Evolutionary conservation across 1,284 basidiomycete species (phyloP), one percentile per base, ranked within the genome.

Genomic region (Pseudozyma thailandica): DNA sequence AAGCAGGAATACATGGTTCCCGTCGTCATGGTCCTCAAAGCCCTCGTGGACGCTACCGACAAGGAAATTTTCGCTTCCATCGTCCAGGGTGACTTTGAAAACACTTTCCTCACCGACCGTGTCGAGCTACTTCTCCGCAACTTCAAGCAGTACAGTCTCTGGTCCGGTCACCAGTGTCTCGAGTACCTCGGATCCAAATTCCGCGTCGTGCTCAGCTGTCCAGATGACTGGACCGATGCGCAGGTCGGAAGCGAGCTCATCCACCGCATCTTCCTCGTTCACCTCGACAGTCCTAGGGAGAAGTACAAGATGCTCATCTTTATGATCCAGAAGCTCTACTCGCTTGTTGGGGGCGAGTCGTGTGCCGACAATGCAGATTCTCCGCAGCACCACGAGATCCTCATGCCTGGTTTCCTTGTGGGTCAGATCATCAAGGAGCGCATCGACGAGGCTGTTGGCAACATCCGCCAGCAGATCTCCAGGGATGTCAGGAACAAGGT

Each of bases 1-100:
- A 99, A 98, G 85, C 92, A 96, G 82, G 96, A 99, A 87, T 99
- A 97, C 85, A 94, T 98, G 82, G 92, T 98, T 42, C 96, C 96
- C 4, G 91, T 98, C 82, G 94, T 98, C 89, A 89, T 99, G 66
- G 88, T 98, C 77, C 88, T 99, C 75, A 98, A 98, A 83, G 94
- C 94, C 30, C 88, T 98, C 35, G 89, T 94, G n/a, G 72, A 75
- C 37, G 92, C 94, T 15, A 93, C 92, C 21, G 96, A 99, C 86
- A 92, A 91, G 84, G 96, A 98, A 83, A 94, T 99, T 62, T 98
- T 98, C 79, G 92, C 95, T 83, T 92, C 93, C n/a, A 88, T 99
- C 74, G 90, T 96, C 76, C 96, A 98, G 89, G 91, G 94, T 79
- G 95, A 98, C 83, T 93, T 94, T 82, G 91, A 92, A 58, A 95